phyloP scores from a whole-genome alignment of 805 yeast species.

The Kluyveromyces nonfermentans region DNA sequence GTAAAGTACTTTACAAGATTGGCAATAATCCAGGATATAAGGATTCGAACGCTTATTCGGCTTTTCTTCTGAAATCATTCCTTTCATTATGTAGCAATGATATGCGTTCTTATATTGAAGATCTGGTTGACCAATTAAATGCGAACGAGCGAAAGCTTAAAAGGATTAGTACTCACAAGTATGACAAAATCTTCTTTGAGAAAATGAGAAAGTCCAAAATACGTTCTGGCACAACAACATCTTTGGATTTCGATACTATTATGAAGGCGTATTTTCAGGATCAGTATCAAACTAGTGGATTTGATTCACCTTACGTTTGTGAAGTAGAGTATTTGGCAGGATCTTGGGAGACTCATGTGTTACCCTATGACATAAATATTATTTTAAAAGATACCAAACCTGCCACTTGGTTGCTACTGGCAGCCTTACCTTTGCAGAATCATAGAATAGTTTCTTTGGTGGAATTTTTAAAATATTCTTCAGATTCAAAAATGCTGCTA shows the following conservation, averaged over 20 bases:
- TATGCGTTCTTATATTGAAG: conserved; percentile 9
- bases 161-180: conserved; percentile 9
- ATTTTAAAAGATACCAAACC: not conserved
- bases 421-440: not conserved
- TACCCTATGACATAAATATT: not conserved
- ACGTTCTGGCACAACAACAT: not conserved
- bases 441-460: not conserved
- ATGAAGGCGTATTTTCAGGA: not conserved
- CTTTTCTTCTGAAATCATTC: conserved; percentile 17
- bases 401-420: not conserved
- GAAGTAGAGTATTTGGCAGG: not conserved
- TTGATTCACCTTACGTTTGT: not conserved
- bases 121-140: conserved; percentile 8
- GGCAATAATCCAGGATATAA: conserved; percentile 17
- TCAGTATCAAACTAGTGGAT: not conserved
- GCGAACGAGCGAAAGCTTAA: conserved; percentile 13
- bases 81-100: not conserved
- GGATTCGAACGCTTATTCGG: conserved; percentile 14
- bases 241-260: not conserved
- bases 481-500: not conserved
- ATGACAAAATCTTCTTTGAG: conserved; percentile 9
- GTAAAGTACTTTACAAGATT: conserved; percentile 16
- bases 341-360: not conserved
- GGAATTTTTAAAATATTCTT: not conserved
- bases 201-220: conserved; percentile 9